Base-by-base conservation (phyloP, 345 rosid genomes). In the Populus deltoides region DNA sequence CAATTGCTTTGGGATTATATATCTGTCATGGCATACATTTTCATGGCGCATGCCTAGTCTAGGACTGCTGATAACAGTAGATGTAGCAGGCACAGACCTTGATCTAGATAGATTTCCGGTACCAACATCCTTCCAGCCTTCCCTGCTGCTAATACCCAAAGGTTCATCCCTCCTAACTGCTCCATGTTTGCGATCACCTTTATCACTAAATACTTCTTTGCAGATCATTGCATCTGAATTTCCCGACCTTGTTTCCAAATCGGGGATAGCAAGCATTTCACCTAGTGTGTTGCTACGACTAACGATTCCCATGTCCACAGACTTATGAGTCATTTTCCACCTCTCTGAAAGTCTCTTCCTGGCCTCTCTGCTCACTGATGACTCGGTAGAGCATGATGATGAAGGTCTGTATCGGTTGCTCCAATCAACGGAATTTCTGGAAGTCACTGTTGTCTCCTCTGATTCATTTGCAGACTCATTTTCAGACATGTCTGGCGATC, bases 321-420 rank as follows among this genome's bases (percentile, higher is more conserved):
- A 88, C 75, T 78, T 87, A 75, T 90, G 97, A 73, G 92, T 83
- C 88, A 92, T 83, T 77, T 86, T 92, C 99, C 99, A 97, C 88
- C 99, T 91, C 86, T 93, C 97, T 68, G 98, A 92, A 66, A 97
- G 90, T 88, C 99, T 90, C 86, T 86, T 90, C 85, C 83, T 92
- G 16, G 99, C 98, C 87, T 97, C 98, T 83, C 86, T 92, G 74
- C 85, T 88, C 70, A 92, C 90, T 67, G 90, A 89, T 86, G 98
- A 94, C 79, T 90, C 90, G 16, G 85, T 75, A 62, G 92, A 84
- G 41, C 53, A 81, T 38, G 92, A 87, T 41, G 90, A 85, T 66
- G 88, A 82, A 70, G 84, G 77, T 74, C 82, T 82, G 68, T 83
- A 75, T 39, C 71, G 81, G 69, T 81, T 78, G 68, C 86, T 89